Percentiles rank a stretch among this genome's conserved stretches.
phyloP scores from a whole-genome alignment of 78 protist species.

The Polysphondylium violaceum region DNA sequence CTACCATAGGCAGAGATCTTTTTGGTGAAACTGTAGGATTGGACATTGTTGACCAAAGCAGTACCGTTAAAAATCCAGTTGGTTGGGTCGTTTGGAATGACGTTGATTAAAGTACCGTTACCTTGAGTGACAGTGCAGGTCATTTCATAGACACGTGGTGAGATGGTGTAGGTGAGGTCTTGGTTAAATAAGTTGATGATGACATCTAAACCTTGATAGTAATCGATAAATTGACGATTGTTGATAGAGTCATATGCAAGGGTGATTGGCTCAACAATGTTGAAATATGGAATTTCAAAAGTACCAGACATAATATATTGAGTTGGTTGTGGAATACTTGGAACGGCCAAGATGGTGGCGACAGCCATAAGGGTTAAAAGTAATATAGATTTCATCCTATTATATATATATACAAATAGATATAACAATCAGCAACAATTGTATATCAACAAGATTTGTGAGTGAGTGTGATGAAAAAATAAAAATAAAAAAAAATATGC shows the following conservation, averaged over 20 bases:
- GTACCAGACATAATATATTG: constrained; percentile 76
- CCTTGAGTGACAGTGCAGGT: constrained; percentile 42
- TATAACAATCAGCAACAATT: not conserved
- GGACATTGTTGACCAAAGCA: constrained; percentile 45
- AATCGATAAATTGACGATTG: constrained; percentile 78
- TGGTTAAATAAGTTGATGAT: constrained; percentile 45
- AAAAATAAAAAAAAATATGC: not conserved
- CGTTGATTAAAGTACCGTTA: constrained; percentile 42
- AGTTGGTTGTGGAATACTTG: not conserved
- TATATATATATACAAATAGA: not conserved
- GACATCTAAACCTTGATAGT: constrained; percentile 74
- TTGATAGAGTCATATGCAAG: constrained; percentile 71
- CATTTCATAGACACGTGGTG: constrained; percentile 59
- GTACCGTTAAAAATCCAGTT: constrained; percentile 71
- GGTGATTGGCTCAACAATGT: constrained; percentile 78
- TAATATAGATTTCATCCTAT: constrained; percentile 4
- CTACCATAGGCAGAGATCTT: constrained; percentile 45
- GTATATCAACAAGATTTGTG: not conserved
- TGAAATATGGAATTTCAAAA: constrained; percentile 78
- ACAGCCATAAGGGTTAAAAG: constrained; percentile 2
- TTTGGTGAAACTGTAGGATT: constrained; percentile 44
- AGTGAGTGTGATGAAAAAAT: not conserved
- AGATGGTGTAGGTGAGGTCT: constrained; percentile 39
- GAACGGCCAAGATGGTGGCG: constrained; percentile 15
- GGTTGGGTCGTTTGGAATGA: constrained; percentile 65